Evolutionary conservation across 78 protist genomes (phyloP), one percentile per base, ranked within the genome.

Genomic region (Polysphondylium violaceum): DNA sequence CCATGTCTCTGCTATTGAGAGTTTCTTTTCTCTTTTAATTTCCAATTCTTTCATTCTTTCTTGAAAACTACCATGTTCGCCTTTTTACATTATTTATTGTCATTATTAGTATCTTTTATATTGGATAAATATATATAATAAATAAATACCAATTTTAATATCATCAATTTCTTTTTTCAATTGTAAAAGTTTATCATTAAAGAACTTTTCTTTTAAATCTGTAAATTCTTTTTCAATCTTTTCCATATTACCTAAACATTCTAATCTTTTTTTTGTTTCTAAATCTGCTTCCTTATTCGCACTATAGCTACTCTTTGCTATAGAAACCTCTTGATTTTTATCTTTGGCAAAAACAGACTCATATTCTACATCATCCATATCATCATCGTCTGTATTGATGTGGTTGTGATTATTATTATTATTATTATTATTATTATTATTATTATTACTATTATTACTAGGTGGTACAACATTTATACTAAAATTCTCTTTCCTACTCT

Each of bases 201-300:
- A 88, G 94, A 88, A 88, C 53, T 63, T 88, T 35, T 88, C 94
- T 65, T 88, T 88, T 17, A 88, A 72, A 63, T 88, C 94, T 55
- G 74, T 29, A 73, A 88, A 88, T 38, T 88, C 94, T 55, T 77
- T 88, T 50, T 73, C 86, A 53, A 88, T 65, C 14, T 44, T 76
- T 16, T 88, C 94, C 55, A 88, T 29, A 23, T 88, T 69, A 14
- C 88, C 94, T 63, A 71, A 31, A 59, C 85, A 69, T 29, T 75
- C 86, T 11, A 69, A 27, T 61, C 94, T 44, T 40, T 63, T 88
- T 56, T 63, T 88, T 7, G 76, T 38, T 31, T 83, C 90, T 36
- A 38, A 41, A 58, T 83, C 78, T 0, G 71, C 90, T 50, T 83
- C 90, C 40, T 83, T 83, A 23, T 69, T 83, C 27, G 78, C 27